A percentile compares a stretch with the other conserved stretches of the same genome.
phyloP scores from a whole-genome alignment of 176 grass and related monocot genomes.

The Coix lacrymajobi region DNA sequence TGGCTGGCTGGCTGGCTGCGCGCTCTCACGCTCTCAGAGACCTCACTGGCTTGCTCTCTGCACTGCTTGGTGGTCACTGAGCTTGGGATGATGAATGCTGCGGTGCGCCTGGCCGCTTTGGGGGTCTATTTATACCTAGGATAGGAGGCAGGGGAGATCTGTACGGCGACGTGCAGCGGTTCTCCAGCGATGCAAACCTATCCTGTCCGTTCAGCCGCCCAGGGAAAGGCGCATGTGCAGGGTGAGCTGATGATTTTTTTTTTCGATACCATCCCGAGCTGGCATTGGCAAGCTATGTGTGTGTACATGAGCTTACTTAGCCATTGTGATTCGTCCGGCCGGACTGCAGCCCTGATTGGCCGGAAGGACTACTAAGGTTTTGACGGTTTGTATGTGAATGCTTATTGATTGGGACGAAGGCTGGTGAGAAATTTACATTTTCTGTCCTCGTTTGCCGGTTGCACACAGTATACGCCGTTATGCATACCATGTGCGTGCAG shows the following conservation, averaged over 20 bases:
- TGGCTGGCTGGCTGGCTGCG: slow-evolving; percentile 5
- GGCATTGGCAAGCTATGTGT: neutral
- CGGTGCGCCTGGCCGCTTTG: neutral
- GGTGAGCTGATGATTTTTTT: neutral
- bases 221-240: neutral
- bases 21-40: neutral
- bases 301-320: neutral
- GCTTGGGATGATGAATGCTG: slow-evolving; percentile 16
- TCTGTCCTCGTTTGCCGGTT: neutral
- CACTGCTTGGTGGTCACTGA: slow-evolving; percentile 10
- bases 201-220: neutral
- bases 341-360: neutral
- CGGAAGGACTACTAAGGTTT: neutral
- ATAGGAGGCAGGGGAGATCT: neutral
- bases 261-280: neutral
- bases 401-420: neutral
- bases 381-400: neutral
- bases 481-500: too few relatives aligned
- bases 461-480: too few relatives aligned
- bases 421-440: neutral
- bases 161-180: neutral
- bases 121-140: slow-evolving; percentile 34
- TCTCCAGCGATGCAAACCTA: neutral
- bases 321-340: neutral
- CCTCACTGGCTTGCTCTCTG: neutral